Evolutionary conservation across 2,329 filamentous ascomycete species (phyloP).

Genomic region (Emericellopsis atlantica): DNA sequence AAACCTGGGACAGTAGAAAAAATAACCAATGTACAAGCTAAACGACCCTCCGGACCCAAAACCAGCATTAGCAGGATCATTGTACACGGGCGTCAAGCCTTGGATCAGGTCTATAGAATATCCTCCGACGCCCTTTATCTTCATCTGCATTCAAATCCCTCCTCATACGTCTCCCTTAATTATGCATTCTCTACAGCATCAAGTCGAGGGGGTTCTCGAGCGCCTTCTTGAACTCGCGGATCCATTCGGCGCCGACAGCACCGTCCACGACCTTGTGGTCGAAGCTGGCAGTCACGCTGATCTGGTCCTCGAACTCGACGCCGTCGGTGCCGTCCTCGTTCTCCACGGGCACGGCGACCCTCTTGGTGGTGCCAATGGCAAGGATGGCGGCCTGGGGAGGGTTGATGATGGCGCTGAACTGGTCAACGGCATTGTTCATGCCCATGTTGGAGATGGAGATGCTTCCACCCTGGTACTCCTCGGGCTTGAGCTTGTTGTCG

Average conservation of each 20-base stretch:
- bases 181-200: conserved; percentile 53
- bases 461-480: conserved; percentile 97
- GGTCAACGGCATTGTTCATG: conserved; percentile 94
- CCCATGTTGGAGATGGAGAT: conserved; percentile 99
- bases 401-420: conserved; percentile 98
- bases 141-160: background rate
- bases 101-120: conserved; percentile 4
- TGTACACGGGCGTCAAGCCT: conserved; percentile 24
- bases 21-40: conserved; percentile 15
- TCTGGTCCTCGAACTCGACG: conserved; percentile 94
- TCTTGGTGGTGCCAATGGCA: conserved; percentile 86
- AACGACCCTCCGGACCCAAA: conserved; percentile 15
- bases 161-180: background rate
- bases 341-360: conserved; percentile 83
- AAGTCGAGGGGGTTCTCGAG: conserved; percentile 95
- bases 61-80: conserved; percentile 26
- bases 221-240: conserved; percentile 92
- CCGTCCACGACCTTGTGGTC: conserved; percentile 99
- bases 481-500: conserved; percentile 97
- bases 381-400: conserved; percentile 93
- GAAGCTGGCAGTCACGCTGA: conserved; percentile 87
- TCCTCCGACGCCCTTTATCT: background rate
- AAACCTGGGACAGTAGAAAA: conserved; percentile 3
- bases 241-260: conserved; percentile 91
- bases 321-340: conserved; percentile 64